Percentiles rank a stretch among this genome's conserved stretches.
Conservation (phyloP, 257 asterid genomes). For the Solanum corneliomulleri region DNA sequence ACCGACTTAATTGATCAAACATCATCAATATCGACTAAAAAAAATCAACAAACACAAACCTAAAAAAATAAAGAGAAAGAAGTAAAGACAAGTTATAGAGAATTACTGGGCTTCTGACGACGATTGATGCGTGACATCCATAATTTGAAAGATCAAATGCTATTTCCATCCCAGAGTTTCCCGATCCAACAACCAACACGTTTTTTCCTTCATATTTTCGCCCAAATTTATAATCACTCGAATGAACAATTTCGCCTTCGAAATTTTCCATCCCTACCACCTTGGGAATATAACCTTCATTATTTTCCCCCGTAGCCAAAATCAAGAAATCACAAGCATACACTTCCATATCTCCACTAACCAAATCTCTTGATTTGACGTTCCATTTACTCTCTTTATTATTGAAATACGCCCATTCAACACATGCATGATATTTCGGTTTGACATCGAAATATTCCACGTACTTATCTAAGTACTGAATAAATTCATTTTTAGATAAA, state of each 20-base stretch:
- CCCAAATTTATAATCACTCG: conserved; percentile 24
- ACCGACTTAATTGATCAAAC: background rate
- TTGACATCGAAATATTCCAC: conserved; percentile 1
- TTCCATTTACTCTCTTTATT: conserved; percentile 9
- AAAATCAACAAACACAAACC: background rate
- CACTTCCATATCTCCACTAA: background rate
- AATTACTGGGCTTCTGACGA: conserved; percentile 27
- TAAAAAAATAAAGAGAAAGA: background rate
- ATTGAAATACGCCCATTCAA: conserved; percentile 9
- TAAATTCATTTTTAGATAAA: conserved; percentile 21
- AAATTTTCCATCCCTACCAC: conserved; percentile 22
- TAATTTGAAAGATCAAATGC: conserved; percentile 41
- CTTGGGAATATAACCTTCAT: conserved; percentile 23
- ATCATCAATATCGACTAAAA: background rate
- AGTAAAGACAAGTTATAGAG: background rate
- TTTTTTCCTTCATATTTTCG: background rate
- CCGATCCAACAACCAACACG: conserved; percentile 49
- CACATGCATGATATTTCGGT: conserved; percentile 10
- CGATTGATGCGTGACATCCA: conserved; percentile 33
- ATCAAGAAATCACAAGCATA: conserved; percentile 22
- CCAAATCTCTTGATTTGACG: background rate
- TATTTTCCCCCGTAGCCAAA: conserved; percentile 47
- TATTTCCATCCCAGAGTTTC: conserved; percentile 76
- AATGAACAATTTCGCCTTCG: conserved; percentile 28
- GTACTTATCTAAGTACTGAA: conserved; percentile 35